A percentile compares a stretch with the other conserved stretches of the same genome.
Evolutionary conservation across 306 rosid genomes (phyloP).

Genomic region (Dryas octopetala): DNA sequence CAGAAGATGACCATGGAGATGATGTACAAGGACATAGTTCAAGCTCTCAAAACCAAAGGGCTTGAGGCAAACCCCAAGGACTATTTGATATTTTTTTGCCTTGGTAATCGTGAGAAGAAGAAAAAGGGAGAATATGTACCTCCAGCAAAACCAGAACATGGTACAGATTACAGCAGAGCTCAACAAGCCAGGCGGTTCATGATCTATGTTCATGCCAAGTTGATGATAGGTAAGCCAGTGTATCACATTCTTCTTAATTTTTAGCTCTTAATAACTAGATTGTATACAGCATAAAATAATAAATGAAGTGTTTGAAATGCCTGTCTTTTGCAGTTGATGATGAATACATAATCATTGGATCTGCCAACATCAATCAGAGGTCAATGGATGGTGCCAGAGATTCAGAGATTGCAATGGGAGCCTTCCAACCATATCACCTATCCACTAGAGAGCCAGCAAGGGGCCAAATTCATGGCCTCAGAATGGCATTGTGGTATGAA

Average conservation of each 20-base stretch:
- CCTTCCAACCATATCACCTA: conserved; percentile 49
- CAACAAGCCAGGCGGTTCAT: conserved; percentile 49
- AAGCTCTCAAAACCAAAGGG: conserved; percentile 42
- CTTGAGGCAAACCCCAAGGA: conserved; percentile 42
- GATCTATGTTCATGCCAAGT: conserved; percentile 59
- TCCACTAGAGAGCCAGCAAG: conserved; percentile 31
- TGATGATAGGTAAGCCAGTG: conserved; percentile 46
- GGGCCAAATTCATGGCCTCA: conserved; percentile 55
- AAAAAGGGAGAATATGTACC: conserved; percentile 36
- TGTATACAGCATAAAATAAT: neutral
- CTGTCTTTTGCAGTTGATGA: conserved; percentile 43
- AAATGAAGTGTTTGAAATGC: neutral
- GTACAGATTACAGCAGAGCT: conserved; percentile 44
- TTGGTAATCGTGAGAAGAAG: conserved; percentile 45
- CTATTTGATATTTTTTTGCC: conserved; percentile 57
- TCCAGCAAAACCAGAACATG: conserved; percentile 32
- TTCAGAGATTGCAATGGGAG: conserved; percentile 57
- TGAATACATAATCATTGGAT: conserved; percentile 52
- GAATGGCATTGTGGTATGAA: conserved; percentile 58
- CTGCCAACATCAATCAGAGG: conserved; percentile 55
- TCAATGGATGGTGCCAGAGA: conserved; percentile 58
- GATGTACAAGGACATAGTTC: conserved; percentile 51
- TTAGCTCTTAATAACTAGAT: neutral
- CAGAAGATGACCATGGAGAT: conserved; percentile 54
- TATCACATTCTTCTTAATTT: conserved; percentile 3